These are phyloP conservation scores for Zymoseptoria ardabiliae DNA, from an alignment of 2,329 filamentous ascomycete genomes.

Conservation along the genomic window DNA sequence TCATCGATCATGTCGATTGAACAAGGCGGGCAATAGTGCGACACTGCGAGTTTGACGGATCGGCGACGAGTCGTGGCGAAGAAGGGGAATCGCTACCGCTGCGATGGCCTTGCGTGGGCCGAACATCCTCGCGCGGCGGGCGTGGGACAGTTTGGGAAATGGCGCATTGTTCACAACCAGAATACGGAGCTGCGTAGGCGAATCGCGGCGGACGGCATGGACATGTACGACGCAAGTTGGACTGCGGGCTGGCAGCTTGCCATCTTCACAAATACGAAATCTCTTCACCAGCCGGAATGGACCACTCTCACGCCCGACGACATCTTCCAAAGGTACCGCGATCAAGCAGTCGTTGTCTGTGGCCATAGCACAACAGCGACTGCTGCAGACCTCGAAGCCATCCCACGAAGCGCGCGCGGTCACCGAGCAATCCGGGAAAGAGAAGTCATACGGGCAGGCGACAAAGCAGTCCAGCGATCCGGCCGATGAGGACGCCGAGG, in stretches of 20 bases:
- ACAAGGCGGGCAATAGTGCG: background rate
- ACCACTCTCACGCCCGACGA: slow-evolving; percentile 7
- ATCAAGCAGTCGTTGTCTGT: slow-evolving; percentile 1
- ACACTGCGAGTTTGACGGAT: background rate
- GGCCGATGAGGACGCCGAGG: slow-evolving; percentile 36
- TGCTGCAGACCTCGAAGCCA: slow-evolving; percentile 16
- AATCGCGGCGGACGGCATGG: background rate
- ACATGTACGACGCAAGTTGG: background rate
- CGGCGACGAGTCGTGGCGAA: background rate
- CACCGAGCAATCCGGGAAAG: slow-evolving; percentile 3
- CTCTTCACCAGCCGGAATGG: slow-evolving; percentile 9
- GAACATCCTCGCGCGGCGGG: slow-evolving; percentile 19
- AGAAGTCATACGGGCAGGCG: slow-evolving; percentile 14
- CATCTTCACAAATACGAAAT: slow-evolving; percentile 13
- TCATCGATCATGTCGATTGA: background rate
- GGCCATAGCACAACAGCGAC: slow-evolving; percentile 6
- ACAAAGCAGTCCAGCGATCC: slow-evolving; percentile 17
- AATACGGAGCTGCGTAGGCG: slow-evolving; percentile 17
- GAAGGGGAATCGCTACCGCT: background rate
- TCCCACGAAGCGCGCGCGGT: slow-evolving; percentile 11
- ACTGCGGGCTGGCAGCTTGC: background rate
- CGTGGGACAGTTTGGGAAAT: slow-evolving; percentile 30
- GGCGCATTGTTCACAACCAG: slow-evolving; percentile 30
- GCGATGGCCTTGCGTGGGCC: background rate
- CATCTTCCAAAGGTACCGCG: background rate